Percentiles rank a stretch among this genome's conserved stretches.
Conservation (phyloP, 1,139 yeast genomes). For the Blastobotrys capitulatus region DNA sequence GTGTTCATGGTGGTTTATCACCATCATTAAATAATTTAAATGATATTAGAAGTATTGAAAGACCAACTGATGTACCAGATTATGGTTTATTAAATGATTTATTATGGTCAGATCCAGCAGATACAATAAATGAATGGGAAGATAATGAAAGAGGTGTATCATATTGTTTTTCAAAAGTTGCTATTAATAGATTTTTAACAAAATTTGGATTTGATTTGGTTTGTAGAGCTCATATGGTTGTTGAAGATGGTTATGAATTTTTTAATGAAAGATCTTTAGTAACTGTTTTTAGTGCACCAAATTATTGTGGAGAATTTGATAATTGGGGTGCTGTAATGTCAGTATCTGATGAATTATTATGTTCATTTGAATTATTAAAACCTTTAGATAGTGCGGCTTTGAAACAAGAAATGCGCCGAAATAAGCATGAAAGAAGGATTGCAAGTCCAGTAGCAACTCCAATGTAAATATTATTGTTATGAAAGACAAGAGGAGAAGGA, state of each 20-base stretch:
- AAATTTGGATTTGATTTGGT: constrained; percentile 91
- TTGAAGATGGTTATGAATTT: constrained; percentile 96
- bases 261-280: constrained; percentile 90
- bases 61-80: constrained; percentile 98
- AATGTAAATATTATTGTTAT: constrained; percentile 1
- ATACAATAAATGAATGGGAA: constrained; percentile 93
- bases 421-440: constrained; percentile 31
- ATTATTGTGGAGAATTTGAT: constrained; percentile 97
- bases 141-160: constrained; percentile 97
- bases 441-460: constrained; percentile 9
- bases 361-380: constrained; percentile 87
- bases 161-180: constrained; percentile 91
- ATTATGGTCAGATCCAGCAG: constrained; percentile 96
- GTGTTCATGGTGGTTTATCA: constrained; percentile 95
- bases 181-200: constrained; percentile 82
- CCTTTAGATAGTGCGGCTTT: constrained; percentile 91
- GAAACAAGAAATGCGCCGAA: constrained; percentile 60
- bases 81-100: constrained; percentile 88
- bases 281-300: constrained; percentile 94
- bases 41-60: constrained; percentile 81
- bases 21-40: constrained; percentile 89
- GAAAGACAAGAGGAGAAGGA: too few relatives aligned
- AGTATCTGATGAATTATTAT: constrained; percentile 83
- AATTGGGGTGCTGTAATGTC: constrained; percentile 99
- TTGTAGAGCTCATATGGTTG: constrained; percentile 98